Conservation (phyloP, 208 protist species). For the Crithidia acanthocephali region DNA sequence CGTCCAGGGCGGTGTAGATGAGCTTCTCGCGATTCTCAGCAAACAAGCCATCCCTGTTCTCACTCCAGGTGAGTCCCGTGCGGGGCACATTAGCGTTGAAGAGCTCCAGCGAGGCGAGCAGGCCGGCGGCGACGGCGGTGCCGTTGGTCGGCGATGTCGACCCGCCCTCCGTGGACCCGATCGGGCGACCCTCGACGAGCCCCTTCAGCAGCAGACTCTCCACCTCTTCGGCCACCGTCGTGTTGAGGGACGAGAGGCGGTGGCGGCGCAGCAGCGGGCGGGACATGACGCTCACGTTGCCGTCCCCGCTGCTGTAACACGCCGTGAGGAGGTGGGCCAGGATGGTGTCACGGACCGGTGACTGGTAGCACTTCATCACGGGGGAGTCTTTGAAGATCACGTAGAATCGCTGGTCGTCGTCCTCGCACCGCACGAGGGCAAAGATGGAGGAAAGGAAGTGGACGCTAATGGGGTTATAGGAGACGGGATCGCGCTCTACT, state of each 20-base stretch:
- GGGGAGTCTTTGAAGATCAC: slow-evolving; percentile 81
- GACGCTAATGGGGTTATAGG: slow-evolving; percentile 81
- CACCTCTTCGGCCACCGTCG: slow-evolving; percentile 73
- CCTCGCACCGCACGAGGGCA: slow-evolving; percentile 78
- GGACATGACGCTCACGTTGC: slow-evolving; percentile 66
- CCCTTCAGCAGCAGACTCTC: slow-evolving; percentile 85
- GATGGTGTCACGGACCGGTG: slow-evolving; percentile 82
- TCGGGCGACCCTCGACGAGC: slow-evolving; percentile 44
- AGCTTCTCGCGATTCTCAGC: slow-evolving; percentile 92
- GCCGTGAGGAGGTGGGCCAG: slow-evolving; percentile 86
- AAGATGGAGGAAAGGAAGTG: slow-evolving; percentile 74
- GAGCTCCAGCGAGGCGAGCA: slow-evolving; percentile 48
- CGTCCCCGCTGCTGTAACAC: slow-evolving; percentile 75
- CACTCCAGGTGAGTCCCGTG: slow-evolving; percentile 80
- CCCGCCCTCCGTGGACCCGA: neutral
- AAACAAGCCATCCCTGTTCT: slow-evolving; percentile 92
- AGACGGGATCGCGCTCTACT: slow-evolving; percentile 87
- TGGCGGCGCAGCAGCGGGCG: slow-evolving; percentile 57
- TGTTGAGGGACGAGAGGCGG: slow-evolving; percentile 64
- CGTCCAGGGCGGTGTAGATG: slow-evolving; percentile 70
- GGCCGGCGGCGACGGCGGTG: slow-evolving; percentile 10
- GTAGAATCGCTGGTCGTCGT: slow-evolving; percentile 84
- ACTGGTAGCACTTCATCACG: slow-evolving; percentile 78
- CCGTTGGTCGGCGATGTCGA: neutral
- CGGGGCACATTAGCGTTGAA: slow-evolving; percentile 93